Percentiles rank a stretch among this genome's conserved stretches.
Evolutionary conservation across 768 basidiomycete genomes (phyloP).

Genomic region (Pholiota microspora): DNA sequence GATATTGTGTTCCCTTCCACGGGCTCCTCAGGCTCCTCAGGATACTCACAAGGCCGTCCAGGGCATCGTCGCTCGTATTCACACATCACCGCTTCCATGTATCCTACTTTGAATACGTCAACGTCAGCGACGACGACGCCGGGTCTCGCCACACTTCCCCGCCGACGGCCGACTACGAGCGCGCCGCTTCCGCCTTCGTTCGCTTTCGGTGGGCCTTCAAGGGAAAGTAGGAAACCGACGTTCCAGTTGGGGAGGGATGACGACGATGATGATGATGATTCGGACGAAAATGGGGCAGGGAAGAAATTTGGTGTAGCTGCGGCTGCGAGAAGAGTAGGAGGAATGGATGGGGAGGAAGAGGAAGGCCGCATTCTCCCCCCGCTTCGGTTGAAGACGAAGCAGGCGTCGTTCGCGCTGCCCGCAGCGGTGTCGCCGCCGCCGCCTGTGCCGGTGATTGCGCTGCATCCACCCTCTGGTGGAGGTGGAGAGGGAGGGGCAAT

Average conservation of each 20-base stretch:
- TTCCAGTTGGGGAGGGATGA: slow-evolving; percentile 37
- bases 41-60: slow-evolving; percentile 29
- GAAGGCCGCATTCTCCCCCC: slow-evolving; percentile 15
- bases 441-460: slow-evolving; percentile 12
- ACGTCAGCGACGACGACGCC: slow-evolving; percentile 7
- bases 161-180: not conserved
- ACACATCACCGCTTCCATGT: slow-evolving; percentile 8
- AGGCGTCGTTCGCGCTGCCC: slow-evolving; percentile 12
- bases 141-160: not conserved
- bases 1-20: too few species aligned
- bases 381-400: slow-evolving; percentile 18
- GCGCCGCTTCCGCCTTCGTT: slow-evolving; percentile 1
- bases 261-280: slow-evolving; percentile 31
- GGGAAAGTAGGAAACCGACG: slow-evolving; percentile 18
- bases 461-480: not conserved
- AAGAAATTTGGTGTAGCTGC: too few species aligned
- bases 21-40: too few species aligned
- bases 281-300: too few species aligned
- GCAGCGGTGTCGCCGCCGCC: slow-evolving; percentile 43
- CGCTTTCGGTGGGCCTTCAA: not conserved
- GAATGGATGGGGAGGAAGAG: slow-evolving; percentile 9
- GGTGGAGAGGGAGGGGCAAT: slow-evolving; percentile 13
- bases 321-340: too few species aligned
- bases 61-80: slow-evolving; percentile 38
- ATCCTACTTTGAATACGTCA: not conserved